Evolutionary conservation across 176 grass and related monocot genomes (phyloP).

Genomic region (Oryza coarctata): DNA sequence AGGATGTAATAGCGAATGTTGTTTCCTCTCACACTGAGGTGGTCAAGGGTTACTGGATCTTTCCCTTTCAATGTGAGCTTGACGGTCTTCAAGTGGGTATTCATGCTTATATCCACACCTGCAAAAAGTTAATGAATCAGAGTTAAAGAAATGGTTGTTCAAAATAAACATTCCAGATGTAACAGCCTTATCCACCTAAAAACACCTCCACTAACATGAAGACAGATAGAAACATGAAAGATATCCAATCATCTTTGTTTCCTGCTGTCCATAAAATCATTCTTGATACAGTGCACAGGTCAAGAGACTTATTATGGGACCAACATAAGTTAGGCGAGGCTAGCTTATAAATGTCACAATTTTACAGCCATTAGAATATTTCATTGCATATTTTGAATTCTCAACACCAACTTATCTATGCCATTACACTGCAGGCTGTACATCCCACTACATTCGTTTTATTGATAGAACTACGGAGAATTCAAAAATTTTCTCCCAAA

Average conservation of each 20-base stretch:
- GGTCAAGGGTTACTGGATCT: conserved; percentile 84
- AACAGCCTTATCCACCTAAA: neutral
- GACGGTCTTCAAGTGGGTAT: conserved; percentile 85
- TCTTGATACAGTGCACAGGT: neutral
- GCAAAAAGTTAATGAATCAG: conserved; percentile 23
- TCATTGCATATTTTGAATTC: neutral
- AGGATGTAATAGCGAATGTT: conserved; percentile 95
- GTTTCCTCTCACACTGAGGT: conserved; percentile 90
- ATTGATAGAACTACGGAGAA: neutral
- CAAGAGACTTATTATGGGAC: neutral
- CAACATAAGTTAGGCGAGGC: neutral
- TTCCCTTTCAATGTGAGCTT: conserved; percentile 92
- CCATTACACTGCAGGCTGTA: neutral
- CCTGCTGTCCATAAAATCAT: neutral
- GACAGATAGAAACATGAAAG: neutral
- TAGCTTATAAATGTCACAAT: neutral
- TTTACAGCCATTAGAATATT: neutral
- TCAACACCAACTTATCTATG: neutral
- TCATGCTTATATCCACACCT: conserved; percentile 98
- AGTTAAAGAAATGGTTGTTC: neutral
- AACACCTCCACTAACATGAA: neutral
- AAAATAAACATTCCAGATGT: neutral
- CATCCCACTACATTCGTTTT: neutral
- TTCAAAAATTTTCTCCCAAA: neutral
- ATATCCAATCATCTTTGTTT: neutral